phyloP scores from a whole-genome alignment of 2,329 filamentous ascomycete species.

The Penicillium brevicompactum region DNA sequence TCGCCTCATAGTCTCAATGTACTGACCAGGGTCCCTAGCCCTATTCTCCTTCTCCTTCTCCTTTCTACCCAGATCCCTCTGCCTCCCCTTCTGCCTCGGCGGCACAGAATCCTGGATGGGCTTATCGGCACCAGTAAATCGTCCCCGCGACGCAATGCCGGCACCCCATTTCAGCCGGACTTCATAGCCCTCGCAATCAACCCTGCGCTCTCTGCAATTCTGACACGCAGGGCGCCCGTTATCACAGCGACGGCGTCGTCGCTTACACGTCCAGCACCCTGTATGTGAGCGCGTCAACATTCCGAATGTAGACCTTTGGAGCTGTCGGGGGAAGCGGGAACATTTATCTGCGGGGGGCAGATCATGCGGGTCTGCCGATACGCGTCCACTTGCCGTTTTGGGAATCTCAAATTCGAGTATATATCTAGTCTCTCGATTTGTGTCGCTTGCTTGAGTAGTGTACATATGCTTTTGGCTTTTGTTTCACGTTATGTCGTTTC shows the following conservation, averaged over 20 bases:
- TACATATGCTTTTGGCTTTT: neutral
- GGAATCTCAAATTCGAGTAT: neutral
- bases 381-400: conserved; percentile 21
- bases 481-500: conserved; percentile 23
- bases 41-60: conserved; percentile 6
- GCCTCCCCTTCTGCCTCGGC: conserved; percentile 26
- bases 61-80: conserved; percentile 27
- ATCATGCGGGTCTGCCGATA: neutral
- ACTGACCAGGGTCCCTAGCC: conserved; percentile 4
- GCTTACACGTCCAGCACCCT: conserved; percentile 37
- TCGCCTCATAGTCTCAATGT: too few species aligned
- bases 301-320: conserved; percentile 12
- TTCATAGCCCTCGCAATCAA: conserved; percentile 34
- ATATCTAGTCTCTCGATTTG: neutral
- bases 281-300: conserved; percentile 35
- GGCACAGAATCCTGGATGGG: conserved; percentile 28
- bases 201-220: conserved; percentile 25
- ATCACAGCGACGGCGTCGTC: conserved; percentile 32
- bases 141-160: conserved; percentile 36
- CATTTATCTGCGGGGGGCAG: conserved; percentile 11
- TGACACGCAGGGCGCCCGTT: conserved; percentile 27
- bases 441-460: neutral
- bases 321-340: neutral
- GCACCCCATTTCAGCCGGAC: conserved; percentile 33
- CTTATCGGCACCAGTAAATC: conserved; percentile 32